These are phyloP conservation scores for Boechera stricta DNA, from an alignment of 345 rosid species.

Conservation along the genomic window DNA sequence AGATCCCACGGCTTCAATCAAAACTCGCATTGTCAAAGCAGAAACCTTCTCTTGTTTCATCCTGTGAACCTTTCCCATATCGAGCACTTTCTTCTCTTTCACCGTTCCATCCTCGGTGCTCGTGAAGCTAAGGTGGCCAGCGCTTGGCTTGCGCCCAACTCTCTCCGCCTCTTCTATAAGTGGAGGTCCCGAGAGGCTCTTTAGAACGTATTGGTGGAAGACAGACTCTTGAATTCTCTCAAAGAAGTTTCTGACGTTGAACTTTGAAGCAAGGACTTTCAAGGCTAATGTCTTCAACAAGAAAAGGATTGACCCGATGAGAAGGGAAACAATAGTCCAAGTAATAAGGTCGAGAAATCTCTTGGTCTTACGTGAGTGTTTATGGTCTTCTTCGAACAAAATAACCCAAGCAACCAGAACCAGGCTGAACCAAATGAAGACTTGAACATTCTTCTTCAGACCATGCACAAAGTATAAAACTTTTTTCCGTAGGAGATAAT, in stretches of 20 bases:
- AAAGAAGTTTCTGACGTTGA: slow-evolving; percentile 76
- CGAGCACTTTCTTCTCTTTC: slow-evolving; percentile 61
- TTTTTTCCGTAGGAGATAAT: slow-evolving; percentile 69
- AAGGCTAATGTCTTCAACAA: slow-evolving; percentile 67
- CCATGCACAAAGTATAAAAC: slow-evolving; percentile 92
- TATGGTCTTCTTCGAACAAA: slow-evolving; percentile 53
- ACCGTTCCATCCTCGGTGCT: slow-evolving; percentile 50
- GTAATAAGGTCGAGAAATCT: slow-evolving; percentile 55
- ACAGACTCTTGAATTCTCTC: slow-evolving; percentile 89
- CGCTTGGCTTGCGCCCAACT: slow-evolving; percentile 52
- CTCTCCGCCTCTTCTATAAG: slow-evolving; percentile 67
- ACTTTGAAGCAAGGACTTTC: slow-evolving; percentile 77
- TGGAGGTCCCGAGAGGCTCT: slow-evolving; percentile 73
- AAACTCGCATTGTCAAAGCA: slow-evolving; percentile 84
- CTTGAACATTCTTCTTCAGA: slow-evolving; percentile 77
- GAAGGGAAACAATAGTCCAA: slow-evolving; percentile 67
- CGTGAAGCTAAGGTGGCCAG: slow-evolving; percentile 58
- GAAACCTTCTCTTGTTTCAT: slow-evolving; percentile 87
- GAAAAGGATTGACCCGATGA: slow-evolving; percentile 68
- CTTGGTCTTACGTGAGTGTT: slow-evolving; percentile 50
- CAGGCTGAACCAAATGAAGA: slow-evolving; percentile 71
- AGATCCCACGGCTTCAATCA: slow-evolving; percentile 69
- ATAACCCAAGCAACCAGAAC: slow-evolving; percentile 71
- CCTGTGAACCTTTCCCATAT: slow-evolving; percentile 71
- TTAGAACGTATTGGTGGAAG: slow-evolving; percentile 76